Base-by-base conservation (phyloP, 805 yeast species). In the Kazachstania psychrophila region DNA sequence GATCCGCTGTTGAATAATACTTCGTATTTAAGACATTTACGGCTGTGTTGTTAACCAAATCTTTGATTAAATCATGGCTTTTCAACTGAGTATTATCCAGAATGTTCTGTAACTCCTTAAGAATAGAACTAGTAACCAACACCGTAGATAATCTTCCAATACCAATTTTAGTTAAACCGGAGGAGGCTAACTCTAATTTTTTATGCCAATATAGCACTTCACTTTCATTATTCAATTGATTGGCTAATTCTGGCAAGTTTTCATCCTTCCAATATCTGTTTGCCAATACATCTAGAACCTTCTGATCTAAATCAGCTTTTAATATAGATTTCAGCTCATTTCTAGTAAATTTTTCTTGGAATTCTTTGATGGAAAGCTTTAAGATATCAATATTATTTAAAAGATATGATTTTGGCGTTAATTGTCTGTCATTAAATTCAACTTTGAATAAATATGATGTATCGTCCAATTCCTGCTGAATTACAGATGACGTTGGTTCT, bases 1-100 rank as follows among this genome's bases (percentile, higher is more conserved):
- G 99, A 58, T 94, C 99, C 0, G 98, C 94, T 0, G 98, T 89
- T 1, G 95, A 79, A 45, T 78, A 84, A 56, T 73, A 92, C 45
- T 89, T 76, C 19, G 82, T 64, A 44, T 78, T 78, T 43, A 92
- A 66, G 6, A 92, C 95, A 17, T 77, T 66, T 23, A 73, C 70
- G 0, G 96, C 94, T 2, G 96, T 94, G 28, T 86, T 94, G 36
- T 72, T 74, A 8, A 92, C 87, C 3, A 85, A 79, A 29, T 75
- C 73, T 47, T 76, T 77, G 3, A 94, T 94, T 60, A 82, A 66
- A n/a, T 94, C 94, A 54, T 89, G 96, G 44, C 77, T 79, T 42
- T 76, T 70, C 51, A 92, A 69, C 38, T 84, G 80, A 0, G 96
- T 86, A 37, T 68, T 69, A 41, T 76, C 79, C 11, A 83, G 75